Percentiles rank a stretch among this genome's conserved stretches.
phyloP scores from a whole-genome alignment of 2,329 filamentous ascomycete species.

The Diplodia corticola region DNA sequence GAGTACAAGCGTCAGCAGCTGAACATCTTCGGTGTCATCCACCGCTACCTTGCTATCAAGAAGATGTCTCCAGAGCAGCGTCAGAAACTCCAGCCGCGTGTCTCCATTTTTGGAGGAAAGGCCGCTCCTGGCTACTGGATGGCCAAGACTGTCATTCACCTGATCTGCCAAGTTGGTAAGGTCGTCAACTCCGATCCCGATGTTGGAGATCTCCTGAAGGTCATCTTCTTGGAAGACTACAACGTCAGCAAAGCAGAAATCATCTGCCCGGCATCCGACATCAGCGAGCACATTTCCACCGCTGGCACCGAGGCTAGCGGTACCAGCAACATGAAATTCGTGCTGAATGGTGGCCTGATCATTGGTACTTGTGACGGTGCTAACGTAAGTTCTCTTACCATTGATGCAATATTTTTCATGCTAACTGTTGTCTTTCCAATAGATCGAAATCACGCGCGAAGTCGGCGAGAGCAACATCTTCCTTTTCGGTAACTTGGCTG shows the following conservation, averaged over 20 bases:
- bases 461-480: slow-evolving; percentile 98
- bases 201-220: slow-evolving; percentile 91
- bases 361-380: slow-evolving; percentile 98
- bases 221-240: slow-evolving; percentile 96
- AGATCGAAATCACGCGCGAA: slow-evolving; percentile 97
- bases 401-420: background rate
- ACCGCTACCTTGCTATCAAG: slow-evolving; percentile 89
- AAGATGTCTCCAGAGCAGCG: slow-evolving; percentile 77
- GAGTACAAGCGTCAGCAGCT: slow-evolving; percentile 99
- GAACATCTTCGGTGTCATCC: slow-evolving; percentile 98
- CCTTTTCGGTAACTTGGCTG: slow-evolving; percentile 92
- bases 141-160: slow-evolving; percentile 98
- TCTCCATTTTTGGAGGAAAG: slow-evolving; percentile 97
- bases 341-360: slow-evolving; percentile 93
- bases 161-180: slow-evolving; percentile 86
- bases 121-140: slow-evolving; percentile 99
- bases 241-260: slow-evolving; percentile 99
- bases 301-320: slow-evolving; percentile 87
- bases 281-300: slow-evolving; percentile 98
- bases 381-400: slow-evolving; percentile 65
- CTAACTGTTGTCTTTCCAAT: slow-evolving; percentile 17
- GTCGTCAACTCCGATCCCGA: slow-evolving; percentile 93
- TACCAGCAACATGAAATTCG: slow-evolving; percentile 99
- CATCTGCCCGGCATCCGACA: slow-evolving; percentile 88
- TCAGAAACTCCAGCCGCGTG: slow-evolving; percentile 83